A percentile compares a stretch with the other conserved stretches of the same genome.
phyloP scores from a whole-genome alignment of 768 basidiomycete species.

The Podaxis sp. region DNA sequence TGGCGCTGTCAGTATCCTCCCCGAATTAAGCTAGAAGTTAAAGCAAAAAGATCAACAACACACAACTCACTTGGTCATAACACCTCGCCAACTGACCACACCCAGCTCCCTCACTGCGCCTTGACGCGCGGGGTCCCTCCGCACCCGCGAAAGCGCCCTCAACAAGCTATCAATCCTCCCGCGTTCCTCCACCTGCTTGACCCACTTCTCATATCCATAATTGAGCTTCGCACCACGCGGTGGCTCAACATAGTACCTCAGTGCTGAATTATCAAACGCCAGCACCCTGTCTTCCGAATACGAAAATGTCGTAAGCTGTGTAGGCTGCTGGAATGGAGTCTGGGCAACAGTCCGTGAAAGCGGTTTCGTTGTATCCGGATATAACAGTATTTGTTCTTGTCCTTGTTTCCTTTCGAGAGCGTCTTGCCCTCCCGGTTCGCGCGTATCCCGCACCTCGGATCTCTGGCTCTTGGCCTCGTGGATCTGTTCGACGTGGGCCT shows the following conservation, averaged over 20 bases:
- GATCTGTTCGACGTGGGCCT: neutral
- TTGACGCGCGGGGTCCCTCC: slow-evolving; percentile 26
- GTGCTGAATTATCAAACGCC: slow-evolving; percentile 63
- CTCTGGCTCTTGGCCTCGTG: neutral
- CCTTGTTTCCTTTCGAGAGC: neutral
- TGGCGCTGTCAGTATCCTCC: slow-evolving; percentile 74
- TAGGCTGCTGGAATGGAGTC: slow-evolving; percentile 68
- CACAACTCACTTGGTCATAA: slow-evolving; percentile 73
- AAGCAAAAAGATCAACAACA: neutral
- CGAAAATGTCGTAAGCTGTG: slow-evolving; percentile 68
- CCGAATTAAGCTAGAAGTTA: slow-evolving; percentile 18
- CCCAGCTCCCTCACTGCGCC: slow-evolving; percentile 41
- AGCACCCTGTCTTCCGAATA: slow-evolving; percentile 56
- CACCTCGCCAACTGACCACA: slow-evolving; percentile 74
- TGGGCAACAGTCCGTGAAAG: slow-evolving; percentile 13
- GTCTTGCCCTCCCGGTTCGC: neutral
- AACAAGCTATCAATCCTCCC: slow-evolving; percentile 71
- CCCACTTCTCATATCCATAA: slow-evolving; percentile 75
- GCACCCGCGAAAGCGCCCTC: slow-evolving; percentile 49
- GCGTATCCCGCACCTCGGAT: neutral
- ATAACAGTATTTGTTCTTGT: neutral
- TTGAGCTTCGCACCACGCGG: slow-evolving; percentile 63
- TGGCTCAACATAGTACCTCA: slow-evolving; percentile 71
- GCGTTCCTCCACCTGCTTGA: slow-evolving; percentile 58
- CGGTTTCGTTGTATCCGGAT: neutral